phyloP scores from a whole-genome alignment of 1,139 yeast genomes.

The Taphrina betulina region DNA sequence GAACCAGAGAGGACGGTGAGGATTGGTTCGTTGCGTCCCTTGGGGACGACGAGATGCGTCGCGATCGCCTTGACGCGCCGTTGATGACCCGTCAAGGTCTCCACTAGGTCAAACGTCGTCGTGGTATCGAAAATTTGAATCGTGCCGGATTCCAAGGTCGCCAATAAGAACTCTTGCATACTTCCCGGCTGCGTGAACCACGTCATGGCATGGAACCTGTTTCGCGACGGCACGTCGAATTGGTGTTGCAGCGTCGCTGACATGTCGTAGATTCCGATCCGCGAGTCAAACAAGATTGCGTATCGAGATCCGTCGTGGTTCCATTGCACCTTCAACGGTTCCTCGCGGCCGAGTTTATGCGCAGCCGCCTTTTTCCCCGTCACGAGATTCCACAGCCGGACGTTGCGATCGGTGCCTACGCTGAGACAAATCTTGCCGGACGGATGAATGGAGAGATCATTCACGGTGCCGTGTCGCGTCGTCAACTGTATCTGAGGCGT shows the following conservation, averaged over 20 bases:
- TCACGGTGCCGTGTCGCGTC: constrained; percentile 58
- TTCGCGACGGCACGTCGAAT: constrained; percentile 6
- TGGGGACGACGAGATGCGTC: not conserved
- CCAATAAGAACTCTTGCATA: constrained; percentile 1
- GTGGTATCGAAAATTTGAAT: constrained; percentile 11
- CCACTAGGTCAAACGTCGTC: not conserved
- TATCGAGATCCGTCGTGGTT: constrained; percentile 21
- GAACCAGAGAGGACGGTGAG: constrained; percentile 72
- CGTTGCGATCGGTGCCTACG: constrained; percentile 78
- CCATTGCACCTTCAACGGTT: constrained; percentile 25
- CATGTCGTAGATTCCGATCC: constrained; percentile 23
- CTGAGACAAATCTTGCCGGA: constrained; percentile 89
- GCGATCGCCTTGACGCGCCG: constrained; percentile 26
- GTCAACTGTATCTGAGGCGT: constrained; percentile 82
- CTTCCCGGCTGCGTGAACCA: constrained; percentile 7
- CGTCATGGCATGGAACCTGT: constrained; percentile 11
- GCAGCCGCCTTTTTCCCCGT: constrained; percentile 94
- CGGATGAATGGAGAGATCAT: constrained; percentile 86
- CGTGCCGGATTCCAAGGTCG: constrained; percentile 11
- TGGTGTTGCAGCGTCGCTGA: constrained; percentile 18
- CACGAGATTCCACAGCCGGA: constrained; percentile 93
- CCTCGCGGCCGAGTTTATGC: constrained; percentile 49
- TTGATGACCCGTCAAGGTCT: constrained; percentile 15
- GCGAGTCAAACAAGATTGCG: constrained; percentile 23
- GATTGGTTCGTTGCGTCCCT: constrained; percentile 15